Conservation (phyloP, 176 grass and related monocot genomes). For the Guadua angustifolia region DNA sequence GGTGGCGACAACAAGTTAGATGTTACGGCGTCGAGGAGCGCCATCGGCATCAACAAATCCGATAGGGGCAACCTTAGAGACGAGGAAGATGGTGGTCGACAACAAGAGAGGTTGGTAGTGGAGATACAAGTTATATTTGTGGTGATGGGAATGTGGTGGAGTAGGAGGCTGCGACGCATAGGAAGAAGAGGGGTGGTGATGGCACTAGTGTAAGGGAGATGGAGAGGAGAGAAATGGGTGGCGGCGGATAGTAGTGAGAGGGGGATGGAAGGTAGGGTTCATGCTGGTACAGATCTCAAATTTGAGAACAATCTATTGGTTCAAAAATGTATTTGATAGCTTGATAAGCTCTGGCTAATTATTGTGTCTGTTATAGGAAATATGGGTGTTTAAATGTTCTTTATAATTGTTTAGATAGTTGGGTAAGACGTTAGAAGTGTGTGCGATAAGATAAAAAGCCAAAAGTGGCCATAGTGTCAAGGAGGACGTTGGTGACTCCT, state of each 20-base stretch:
- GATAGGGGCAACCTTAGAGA: background rate
- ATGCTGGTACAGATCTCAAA: too few species aligned
- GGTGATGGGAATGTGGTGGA: background rate
- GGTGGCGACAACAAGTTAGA: background rate
- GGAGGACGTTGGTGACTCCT: too few species aligned
- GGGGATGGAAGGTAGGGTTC: background rate
- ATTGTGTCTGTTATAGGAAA: background rate
- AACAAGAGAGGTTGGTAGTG: background rate
- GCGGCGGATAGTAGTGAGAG: too few species aligned
- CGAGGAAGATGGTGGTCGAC: background rate
- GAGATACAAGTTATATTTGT: background rate
- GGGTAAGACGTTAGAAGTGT: too few species aligned
- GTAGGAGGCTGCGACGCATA: background rate
- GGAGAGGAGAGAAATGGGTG: background rate
- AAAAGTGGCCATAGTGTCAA: background rate
- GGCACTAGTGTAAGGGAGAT: background rate
- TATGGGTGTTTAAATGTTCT: background rate
- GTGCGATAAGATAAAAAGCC: too few species aligned
- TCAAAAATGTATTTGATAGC: too few species aligned
- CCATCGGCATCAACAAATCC: background rate
- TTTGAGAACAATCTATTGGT: too few species aligned
- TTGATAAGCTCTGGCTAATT: too few species aligned
- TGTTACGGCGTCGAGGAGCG: rapidly evolving
- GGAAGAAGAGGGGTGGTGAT: background rate
- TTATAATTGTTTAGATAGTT: background rate